phyloP scores from a whole-genome alignment of 345 rosid species.

The Ailanthus altissimus region DNA sequence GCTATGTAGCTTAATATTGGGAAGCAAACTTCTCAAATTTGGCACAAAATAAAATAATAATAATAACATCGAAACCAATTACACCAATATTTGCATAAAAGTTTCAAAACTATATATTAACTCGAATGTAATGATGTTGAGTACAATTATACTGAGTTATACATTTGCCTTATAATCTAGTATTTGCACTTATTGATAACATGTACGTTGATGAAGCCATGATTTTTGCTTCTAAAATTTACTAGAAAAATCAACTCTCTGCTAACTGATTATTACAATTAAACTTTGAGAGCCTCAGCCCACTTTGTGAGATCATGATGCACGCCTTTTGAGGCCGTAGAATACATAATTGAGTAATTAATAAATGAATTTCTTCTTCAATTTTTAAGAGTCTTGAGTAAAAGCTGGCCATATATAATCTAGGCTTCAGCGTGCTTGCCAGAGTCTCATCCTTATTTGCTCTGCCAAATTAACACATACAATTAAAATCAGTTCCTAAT shows the following conservation, averaged over 20 bases:
- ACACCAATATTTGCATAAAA: background rate
- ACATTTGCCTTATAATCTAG: background rate
- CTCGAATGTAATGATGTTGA: background rate
- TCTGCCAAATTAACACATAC: background rate
- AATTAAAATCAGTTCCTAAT: background rate
- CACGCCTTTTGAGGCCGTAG: background rate
- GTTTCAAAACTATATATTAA: background rate
- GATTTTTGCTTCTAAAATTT: background rate
- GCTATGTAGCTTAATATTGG: background rate
- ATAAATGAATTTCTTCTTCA: background rate
- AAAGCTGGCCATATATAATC: background rate
- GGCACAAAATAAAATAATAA: background rate
- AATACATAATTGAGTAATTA: background rate
- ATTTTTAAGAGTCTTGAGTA: background rate
- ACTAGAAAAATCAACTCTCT: slow-evolving; percentile 1
- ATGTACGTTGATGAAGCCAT: background rate
- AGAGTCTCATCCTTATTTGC: background rate
- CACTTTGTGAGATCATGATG: background rate
- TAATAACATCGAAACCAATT: background rate
- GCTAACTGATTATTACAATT: background rate
- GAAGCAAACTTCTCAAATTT: background rate
- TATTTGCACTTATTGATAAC: background rate
- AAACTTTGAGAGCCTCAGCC: background rate
- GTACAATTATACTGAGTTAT: background rate
- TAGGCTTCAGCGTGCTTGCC: background rate